Percentiles rank a stretch among this genome's conserved stretches.
These are phyloP conservation scores for Lotus japonicus DNA, from an alignment of 306 rosid species.

Conservation along the genomic window DNA sequence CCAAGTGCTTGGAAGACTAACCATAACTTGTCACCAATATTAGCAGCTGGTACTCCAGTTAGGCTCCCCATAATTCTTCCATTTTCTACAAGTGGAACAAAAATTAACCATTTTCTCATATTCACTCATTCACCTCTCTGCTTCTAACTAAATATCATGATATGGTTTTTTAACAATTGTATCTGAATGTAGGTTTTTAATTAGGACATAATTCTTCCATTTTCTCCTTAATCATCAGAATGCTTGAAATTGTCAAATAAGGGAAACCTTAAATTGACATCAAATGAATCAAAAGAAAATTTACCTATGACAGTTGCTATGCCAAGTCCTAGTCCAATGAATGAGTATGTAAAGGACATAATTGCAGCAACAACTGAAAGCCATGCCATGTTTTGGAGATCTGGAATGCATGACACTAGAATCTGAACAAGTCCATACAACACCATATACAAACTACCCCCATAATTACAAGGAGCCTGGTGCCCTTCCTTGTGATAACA, in stretches of 20 bases:
- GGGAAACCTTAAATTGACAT: too few species aligned
- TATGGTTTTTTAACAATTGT: background rate
- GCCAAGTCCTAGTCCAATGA: slow-evolving; percentile 43
- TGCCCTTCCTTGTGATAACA: slow-evolving; percentile 68
- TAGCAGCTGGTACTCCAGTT: slow-evolving; percentile 43
- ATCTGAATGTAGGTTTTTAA: too few species aligned
- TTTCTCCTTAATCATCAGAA: slow-evolving; percentile 32
- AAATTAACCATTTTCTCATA: background rate
- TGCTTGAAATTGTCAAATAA: too few species aligned
- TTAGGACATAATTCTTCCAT: slow-evolving; percentile 43
- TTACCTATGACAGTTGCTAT: slow-evolving; percentile 41
- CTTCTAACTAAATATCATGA: background rate
- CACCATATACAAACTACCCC: slow-evolving; percentile 35
- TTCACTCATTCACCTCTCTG: background rate
- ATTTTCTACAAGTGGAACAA: slow-evolving; percentile 40
- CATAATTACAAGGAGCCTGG: slow-evolving; percentile 41
- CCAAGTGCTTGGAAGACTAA: slow-evolving; percentile 60
- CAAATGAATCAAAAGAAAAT: too few species aligned
- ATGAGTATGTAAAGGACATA: slow-evolving; percentile 45
- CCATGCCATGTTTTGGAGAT: slow-evolving; percentile 64
- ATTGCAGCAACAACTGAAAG: slow-evolving; percentile 52
- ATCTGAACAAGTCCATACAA: slow-evolving; percentile 52
- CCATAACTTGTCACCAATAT: slow-evolving; percentile 37
- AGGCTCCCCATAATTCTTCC: slow-evolving; percentile 48
- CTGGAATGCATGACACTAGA: slow-evolving; percentile 62